phyloP scores from a whole-genome alignment of 2,329 filamentous ascomycete genomes.

The Calonectria pteridis region DNA sequence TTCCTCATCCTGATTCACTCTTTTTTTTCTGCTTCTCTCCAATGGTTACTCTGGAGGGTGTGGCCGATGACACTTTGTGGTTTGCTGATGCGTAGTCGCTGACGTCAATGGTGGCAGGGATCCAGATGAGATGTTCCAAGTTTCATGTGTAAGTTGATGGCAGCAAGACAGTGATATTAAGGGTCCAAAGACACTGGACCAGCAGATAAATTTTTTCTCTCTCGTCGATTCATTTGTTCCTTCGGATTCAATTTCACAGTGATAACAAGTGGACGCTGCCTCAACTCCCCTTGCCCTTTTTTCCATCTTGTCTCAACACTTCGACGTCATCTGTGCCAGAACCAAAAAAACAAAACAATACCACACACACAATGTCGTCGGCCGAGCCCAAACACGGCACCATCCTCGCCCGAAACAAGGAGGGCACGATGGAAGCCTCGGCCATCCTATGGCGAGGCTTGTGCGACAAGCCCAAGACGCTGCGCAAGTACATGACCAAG shows the following conservation, averaged over 20 bases:
- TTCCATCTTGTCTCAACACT: background rate
- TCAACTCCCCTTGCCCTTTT: background rate
- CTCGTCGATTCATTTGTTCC: background rate
- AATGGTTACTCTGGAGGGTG: background rate
- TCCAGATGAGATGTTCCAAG: slow-evolving; percentile 37
- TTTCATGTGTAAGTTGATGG: slow-evolving; percentile 30
- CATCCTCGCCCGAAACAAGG: slow-evolving; percentile 51
- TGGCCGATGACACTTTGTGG: slow-evolving; percentile 20
- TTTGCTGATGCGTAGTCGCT: slow-evolving; percentile 36
- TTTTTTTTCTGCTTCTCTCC: background rate
- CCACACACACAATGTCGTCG: slow-evolving; percentile 26
- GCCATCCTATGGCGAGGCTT: slow-evolving; percentile 52
- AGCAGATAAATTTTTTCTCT: background rate
- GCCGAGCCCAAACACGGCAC: slow-evolving; percentile 41
- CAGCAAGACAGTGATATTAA: slow-evolving; percentile 17
- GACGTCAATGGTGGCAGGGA: slow-evolving; percentile 44
- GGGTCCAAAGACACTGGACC: background rate
- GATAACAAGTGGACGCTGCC: background rate
- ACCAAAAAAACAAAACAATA: background rate
- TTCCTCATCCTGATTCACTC: background rate
- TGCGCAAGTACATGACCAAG: slow-evolving; percentile 51
- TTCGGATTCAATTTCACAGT: background rate
- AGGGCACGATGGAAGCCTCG: slow-evolving; percentile 50
- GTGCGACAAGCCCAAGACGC: slow-evolving; percentile 48
- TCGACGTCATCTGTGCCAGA: background rate